Percentiles rank a stretch among this genome's conserved stretches.
These are phyloP conservation scores for Aspergillus carlsbadensis DNA, from an alignment of 495 filamentous ascomycete species.

Conservation along the genomic window DNA sequence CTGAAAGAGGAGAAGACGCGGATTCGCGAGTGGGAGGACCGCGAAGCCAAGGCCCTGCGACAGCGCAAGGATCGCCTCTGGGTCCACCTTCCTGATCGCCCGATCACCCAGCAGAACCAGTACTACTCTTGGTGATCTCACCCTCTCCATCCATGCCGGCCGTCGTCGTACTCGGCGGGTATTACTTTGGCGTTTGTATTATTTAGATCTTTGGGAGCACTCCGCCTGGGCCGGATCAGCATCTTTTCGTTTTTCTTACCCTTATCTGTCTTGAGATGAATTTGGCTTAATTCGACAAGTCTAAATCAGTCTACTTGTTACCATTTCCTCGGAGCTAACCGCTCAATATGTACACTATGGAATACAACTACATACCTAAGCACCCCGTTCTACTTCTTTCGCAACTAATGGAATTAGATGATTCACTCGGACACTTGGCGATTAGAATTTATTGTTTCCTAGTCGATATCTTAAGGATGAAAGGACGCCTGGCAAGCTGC, in stretches of 20 bases:
- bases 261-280: not conserved
- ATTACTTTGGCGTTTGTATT: constrained; percentile 20
- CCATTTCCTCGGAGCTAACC: not conserved
- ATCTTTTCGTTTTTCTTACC: constrained; percentile 4
- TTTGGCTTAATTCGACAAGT: too few species aligned
- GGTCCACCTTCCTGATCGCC: constrained; percentile 76
- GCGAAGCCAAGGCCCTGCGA: constrained; percentile 68
- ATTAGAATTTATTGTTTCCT: too few species aligned
- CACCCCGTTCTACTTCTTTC: too few species aligned
- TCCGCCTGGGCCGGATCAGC: constrained; percentile 18
- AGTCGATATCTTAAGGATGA: too few species aligned
- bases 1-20: constrained; percentile 92
- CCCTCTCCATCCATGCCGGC: constrained; percentile 17
- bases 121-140: constrained; percentile 79
- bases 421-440: too few species aligned
- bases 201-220: constrained; percentile 21
- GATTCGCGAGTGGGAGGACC: constrained; percentile 73
- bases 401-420: too few species aligned
- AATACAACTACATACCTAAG: too few species aligned
- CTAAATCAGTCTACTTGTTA: not conserved
- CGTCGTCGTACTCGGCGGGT: not conserved
- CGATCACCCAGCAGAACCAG: constrained; percentile 65
- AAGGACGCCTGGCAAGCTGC: too few species aligned
- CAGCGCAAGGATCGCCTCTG: constrained; percentile 70
- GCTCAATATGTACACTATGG: too few species aligned